Percentiles rank a stretch among this genome's conserved stretches.
Evolutionary conservation across 2,329 filamentous ascomycete genomes (phyloP).

Genomic region (Gliomastix tumulicola): DNA sequence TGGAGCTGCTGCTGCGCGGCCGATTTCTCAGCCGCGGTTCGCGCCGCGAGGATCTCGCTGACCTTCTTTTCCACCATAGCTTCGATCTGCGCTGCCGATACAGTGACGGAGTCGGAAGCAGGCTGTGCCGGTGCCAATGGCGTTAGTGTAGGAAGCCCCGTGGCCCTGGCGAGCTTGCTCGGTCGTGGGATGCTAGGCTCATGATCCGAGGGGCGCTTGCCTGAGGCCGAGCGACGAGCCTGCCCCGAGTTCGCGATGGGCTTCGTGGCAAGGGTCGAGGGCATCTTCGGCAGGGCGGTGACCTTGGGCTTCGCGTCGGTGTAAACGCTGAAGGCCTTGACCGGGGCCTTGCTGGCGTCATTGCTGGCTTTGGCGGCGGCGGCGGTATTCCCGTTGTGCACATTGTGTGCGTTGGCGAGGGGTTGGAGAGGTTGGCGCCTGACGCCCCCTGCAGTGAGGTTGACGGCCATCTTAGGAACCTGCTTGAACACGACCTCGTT

Average conservation of each 20-base stretch:
- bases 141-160: conserved; percentile 10
- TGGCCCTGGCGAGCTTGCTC: conserved; percentile 37
- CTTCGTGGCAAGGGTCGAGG: conserved; percentile 12
- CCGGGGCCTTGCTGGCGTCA: conserved; percentile 59
- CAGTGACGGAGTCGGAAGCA: conserved; percentile 21
- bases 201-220: conserved; percentile 36
- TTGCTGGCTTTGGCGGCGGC: conserved; percentile 14
- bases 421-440: conserved; percentile 73
- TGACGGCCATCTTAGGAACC: conserved; percentile 47
- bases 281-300: neutral
- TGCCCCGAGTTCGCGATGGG: conserved; percentile 24
- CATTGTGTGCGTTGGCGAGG: conserved; percentile 68
- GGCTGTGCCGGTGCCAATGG: neutral
- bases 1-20: conserved; percentile 22
- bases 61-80: conserved; percentile 90
- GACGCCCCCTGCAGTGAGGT: conserved; percentile 27
- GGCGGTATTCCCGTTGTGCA: conserved; percentile 52
- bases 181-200: conserved; percentile 30
- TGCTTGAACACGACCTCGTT: conserved; percentile 89
- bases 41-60: conserved; percentile 78
- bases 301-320: conserved; percentile 54
- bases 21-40: conserved; percentile 41
- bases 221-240: conserved; percentile 19
- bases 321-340: conserved; percentile 83
- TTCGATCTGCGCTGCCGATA: conserved; percentile 73